Percentiles rank a stretch among this genome's conserved stretches.
These are phyloP conservation scores for Leucaena leucocephala DNA, from an alignment of 306 rosid genomes.

Conservation along the genomic window DNA sequence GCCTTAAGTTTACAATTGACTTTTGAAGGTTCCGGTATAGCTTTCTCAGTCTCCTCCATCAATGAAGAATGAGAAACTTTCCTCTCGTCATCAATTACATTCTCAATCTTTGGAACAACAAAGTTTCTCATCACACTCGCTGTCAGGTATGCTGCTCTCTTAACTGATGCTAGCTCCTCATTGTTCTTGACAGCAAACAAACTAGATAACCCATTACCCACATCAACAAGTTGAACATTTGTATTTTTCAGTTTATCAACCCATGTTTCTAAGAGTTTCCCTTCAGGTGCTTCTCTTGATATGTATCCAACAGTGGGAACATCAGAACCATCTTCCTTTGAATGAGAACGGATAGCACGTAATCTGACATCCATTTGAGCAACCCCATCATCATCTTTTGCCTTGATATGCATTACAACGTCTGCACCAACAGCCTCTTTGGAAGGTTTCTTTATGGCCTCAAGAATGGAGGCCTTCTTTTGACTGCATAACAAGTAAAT, in stretches of 20 bases:
- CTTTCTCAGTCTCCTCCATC: neutral
- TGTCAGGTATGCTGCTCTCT: slow-evolving; percentile 66
- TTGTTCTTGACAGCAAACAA: slow-evolving; percentile 70
- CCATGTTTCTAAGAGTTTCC: slow-evolving; percentile 79
- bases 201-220: slow-evolving; percentile 76
- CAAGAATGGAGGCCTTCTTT: slow-evolving; percentile 63
- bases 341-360: slow-evolving; percentile 46
- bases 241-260: slow-evolving; percentile 67
- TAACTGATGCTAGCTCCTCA: slow-evolving; percentile 72
- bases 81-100: too few species aligned
- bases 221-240: slow-evolving; percentile 57
- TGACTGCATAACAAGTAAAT: slow-evolving; percentile 69
- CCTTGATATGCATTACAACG: slow-evolving; percentile 60
- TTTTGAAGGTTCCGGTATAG: slow-evolving; percentile 75
- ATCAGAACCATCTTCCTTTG: slow-evolving; percentile 57
- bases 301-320: slow-evolving; percentile 56
- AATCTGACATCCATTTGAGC: slow-evolving; percentile 57
- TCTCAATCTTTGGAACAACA: too few species aligned
- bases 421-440: slow-evolving; percentile 65
- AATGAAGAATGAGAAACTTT: neutral
- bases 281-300: slow-evolving; percentile 59
- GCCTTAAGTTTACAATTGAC: slow-evolving; percentile 75
- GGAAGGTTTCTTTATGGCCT: slow-evolving; percentile 55
- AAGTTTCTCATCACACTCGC: too few species aligned
- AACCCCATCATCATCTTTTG: slow-evolving; percentile 60